phyloP scores from a whole-genome alignment of 2,329 filamentous ascomycete species.

The Trichoderma brevicompactum region DNA sequence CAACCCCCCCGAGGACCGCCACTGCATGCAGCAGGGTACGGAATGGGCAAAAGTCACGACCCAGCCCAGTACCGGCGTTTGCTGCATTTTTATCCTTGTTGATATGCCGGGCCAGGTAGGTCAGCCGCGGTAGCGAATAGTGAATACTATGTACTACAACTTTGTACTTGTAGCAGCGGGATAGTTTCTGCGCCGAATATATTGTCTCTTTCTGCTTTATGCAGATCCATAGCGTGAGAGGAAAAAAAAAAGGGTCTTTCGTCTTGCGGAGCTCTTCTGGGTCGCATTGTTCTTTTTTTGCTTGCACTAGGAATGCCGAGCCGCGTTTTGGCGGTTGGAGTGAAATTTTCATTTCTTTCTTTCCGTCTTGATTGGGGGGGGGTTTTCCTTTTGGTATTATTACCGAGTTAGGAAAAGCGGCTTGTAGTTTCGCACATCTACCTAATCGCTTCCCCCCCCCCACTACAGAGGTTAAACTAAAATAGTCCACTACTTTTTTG shows the following conservation, averaged over 20 bases:
- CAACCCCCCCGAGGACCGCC: too few relatives aligned
- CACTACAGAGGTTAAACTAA: neutral
- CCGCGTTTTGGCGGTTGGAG: too few relatives aligned
- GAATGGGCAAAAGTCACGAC: conserved; percentile 12
- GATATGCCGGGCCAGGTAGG: neutral
- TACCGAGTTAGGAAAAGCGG: neutral
- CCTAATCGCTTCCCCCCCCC: neutral
- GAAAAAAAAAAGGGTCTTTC: too few relatives aligned
- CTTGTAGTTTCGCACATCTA: neutral
- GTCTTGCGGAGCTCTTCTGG: too few relatives aligned
- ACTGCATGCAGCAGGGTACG: neutral
- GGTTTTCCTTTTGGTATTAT: neutral
- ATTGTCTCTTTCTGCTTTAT: too few relatives aligned
- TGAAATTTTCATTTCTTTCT: neutral
- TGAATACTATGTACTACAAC: neutral
- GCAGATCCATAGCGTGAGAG: too few relatives aligned
- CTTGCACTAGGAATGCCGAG: too few relatives aligned
- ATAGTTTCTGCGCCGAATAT: too few relatives aligned
- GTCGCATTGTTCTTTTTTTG: too few relatives aligned
- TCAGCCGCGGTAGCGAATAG: neutral
- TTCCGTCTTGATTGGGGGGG: too few relatives aligned
- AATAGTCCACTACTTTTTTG: conserved; percentile 17
- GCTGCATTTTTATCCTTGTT: conserved; percentile 1
- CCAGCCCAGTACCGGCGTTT: neutral
- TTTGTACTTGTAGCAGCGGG: neutral